Conservation (phyloP, 768 basidiomycete species). For the Psilocybe cubensis region DNA sequence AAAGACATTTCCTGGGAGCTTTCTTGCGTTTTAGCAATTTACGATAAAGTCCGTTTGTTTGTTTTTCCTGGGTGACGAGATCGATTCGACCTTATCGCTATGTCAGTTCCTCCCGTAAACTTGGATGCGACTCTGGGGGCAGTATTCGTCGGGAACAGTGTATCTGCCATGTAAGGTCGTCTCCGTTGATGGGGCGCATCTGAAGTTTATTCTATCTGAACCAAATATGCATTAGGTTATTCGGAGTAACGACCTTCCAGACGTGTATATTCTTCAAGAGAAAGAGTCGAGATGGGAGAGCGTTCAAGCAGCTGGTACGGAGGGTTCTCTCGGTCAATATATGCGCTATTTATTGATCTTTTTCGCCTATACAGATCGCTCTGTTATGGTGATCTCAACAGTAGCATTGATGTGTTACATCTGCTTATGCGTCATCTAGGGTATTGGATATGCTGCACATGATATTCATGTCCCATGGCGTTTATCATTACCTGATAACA, state of each 20-base stretch:
- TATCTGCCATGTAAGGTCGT: conserved; percentile 16
- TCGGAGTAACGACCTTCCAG: conserved; percentile 24
- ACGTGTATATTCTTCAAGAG: conserved; percentile 22
- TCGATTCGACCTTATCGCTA: conserved; percentile 11
- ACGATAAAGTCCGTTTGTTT: conserved; percentile 15
- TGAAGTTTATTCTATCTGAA: not conserved
- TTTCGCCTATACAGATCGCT: conserved; percentile 15
- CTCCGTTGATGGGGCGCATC: not conserved
- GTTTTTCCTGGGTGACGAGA: not conserved
- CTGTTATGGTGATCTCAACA: conserved; percentile 19
- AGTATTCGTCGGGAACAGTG: conserved; percentile 23
- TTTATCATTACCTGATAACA: conserved; percentile 22
- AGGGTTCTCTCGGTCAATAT: not conserved
- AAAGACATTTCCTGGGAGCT: not conserved
- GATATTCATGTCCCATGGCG: conserved; percentile 25
- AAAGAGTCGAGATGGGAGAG: conserved; percentile 19
- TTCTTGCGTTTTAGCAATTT: not conserved
- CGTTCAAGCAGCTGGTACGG: conserved; percentile 22
- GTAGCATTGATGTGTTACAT: not conserved
- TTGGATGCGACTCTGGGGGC: conserved; percentile 24
- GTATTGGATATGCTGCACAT: conserved; percentile 22
- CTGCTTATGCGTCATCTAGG: conserved; percentile 1
- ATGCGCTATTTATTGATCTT: not conserved
- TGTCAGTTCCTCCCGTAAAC: conserved; percentile 20
- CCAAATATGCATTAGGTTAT: conserved; percentile 11